Base-by-base conservation (phyloP, 495 filamentous ascomycete species). In the Cercophora scortea region DNA sequence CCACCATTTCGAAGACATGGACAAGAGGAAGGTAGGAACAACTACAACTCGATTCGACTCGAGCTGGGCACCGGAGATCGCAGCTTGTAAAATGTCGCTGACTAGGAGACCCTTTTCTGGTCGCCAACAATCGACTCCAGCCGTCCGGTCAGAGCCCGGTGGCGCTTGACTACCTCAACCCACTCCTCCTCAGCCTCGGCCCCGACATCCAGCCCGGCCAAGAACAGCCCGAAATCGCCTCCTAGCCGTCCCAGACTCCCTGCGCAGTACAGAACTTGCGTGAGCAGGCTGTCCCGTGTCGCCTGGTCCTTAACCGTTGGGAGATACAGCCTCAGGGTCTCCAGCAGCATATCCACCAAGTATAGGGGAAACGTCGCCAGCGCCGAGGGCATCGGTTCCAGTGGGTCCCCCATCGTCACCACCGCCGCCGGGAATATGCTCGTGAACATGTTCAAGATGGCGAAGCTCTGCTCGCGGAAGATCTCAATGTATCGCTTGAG, bases 401-500 rank as follows among this genome's bases (percentile, higher is more conserved):
- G 66, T 2, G 82, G 77, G 64, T 89, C 86, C 12, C 18, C 52
- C 13, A 46, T 34, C 3, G 53, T 18, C 2, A 49, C 42, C 12
- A 55, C 33, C 3, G 73, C 69, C 8, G 79, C 73, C 3, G 86
- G 82, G 62, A 96, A 97, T 43, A 97, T 93, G 59, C 81, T 88
- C 55, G 83, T 86, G 65, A 93, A 96, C 79, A 96, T 87, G 16
- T 87, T 90, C 17, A 97, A 80, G 53, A 96, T 94, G 10, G 86
- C 87, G 62, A 99, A 99, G 61, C 88, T 93, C 68, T 99, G 94
- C 69, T 99, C 94, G 48, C 94, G 86, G 70, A 96, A 97, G 32
- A 97, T 95, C 66, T 99, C 94, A 59, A 99, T 85, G 71, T 95
- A 99, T 48, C 89, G 76, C 66, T 99, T 99, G 38, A 99, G 72